A percentile compares a stretch with the other conserved stretches of the same genome.
Evolutionary conservation across 1,139 yeast genomes (phyloP).

Genomic region (Debaryomycetaceae sp.): DNA sequence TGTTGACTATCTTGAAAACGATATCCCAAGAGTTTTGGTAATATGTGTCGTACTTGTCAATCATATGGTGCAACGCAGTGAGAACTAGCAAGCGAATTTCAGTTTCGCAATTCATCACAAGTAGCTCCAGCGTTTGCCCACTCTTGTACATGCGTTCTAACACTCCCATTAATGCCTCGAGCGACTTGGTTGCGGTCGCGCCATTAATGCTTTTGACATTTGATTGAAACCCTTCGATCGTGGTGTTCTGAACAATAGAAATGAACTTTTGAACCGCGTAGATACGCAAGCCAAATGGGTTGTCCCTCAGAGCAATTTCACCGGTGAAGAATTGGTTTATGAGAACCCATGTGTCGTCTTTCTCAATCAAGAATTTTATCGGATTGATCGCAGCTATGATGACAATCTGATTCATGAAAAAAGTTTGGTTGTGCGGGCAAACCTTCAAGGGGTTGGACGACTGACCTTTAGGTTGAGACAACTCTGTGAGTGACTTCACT

Average conservation of each 20-base stretch:
- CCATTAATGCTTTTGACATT: constrained; percentile 14
- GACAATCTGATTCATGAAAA: constrained; percentile 32
- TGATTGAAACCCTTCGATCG: constrained; percentile 40
- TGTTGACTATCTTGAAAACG: constrained; percentile 64
- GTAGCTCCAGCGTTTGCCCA: constrained; percentile 38
- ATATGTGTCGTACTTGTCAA: constrained; percentile 66
- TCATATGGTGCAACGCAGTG: constrained; percentile 59
- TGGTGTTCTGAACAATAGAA: constrained; percentile 40
- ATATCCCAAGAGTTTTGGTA: constrained; percentile 62
- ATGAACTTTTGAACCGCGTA: constrained; percentile 48
- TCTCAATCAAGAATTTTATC: constrained; percentile 38
- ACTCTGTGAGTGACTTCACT: constrained; percentile 36
- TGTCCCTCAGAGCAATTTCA: constrained; percentile 31
- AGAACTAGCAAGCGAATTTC: constrained; percentile 64
- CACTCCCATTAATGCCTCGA: constrained; percentile 32
- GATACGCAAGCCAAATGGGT: constrained; percentile 41
- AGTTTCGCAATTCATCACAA: constrained; percentile 50
- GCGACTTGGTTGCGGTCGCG: constrained; percentile 32
- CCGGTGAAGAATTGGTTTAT: constrained; percentile 41
- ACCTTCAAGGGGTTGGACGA: constrained; percentile 10
- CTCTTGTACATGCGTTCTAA: constrained; percentile 28
- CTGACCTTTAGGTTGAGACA: neutral
- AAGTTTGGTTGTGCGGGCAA: constrained; percentile 42
- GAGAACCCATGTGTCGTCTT: constrained; percentile 40
- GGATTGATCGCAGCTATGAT: constrained; percentile 50